Evolutionary conservation across 768 basidiomycete species (phyloP), one percentile per base, ranked within the genome.

Genomic region (Ramaria rubella): DNA sequence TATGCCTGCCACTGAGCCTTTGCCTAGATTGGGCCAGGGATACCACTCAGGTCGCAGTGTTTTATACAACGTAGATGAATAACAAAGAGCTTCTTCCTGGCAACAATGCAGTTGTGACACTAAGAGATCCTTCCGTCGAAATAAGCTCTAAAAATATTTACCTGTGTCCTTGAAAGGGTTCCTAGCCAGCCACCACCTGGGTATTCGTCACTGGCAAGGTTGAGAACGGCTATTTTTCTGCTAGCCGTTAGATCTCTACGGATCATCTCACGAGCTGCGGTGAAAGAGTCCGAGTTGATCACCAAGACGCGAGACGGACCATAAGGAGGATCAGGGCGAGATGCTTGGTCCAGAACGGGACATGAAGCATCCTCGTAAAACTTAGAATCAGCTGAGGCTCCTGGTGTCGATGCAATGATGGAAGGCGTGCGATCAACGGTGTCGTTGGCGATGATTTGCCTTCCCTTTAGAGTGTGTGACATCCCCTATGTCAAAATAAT

Each of bases 81-180:
- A 78, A 59, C 77, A 78, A 0, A 78, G 67, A 0, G 76, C 74
- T 62, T 78, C 76, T 67, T 77, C 77, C 75, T 76, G 43, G 11
- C 31, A 14, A 7, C 2, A 1, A 69, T 71, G n/a, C n/a, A n/a
- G n/a, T n/a, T n/a, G n/a, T n/a, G n/a, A n/a, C n/a, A n/a, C 11
- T 27, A 2, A 36, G 0, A n/a, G 36, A n/a, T 38, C 36, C 11
- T 38, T 38, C 11, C n/a, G 36, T 11, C 36, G 29, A 52, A 19
- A 19, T 19, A 15, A 2, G 2, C 19, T 17, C 6, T 31, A 17
- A 38, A 1, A 24, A 5, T 43, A 54, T 59, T 17, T 33, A 68
- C 73, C 63, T 74, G 73, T 9, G 73, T 73, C 48, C 51, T 68
- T 8, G 60, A 58, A 14, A 71, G 59, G 45, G 55, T 62, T 5